Evolutionary conservation across 345 rosid genomes (phyloP), one percentile per base, ranked within the genome.

Genomic region (Cochlearia excelsa): DNA sequence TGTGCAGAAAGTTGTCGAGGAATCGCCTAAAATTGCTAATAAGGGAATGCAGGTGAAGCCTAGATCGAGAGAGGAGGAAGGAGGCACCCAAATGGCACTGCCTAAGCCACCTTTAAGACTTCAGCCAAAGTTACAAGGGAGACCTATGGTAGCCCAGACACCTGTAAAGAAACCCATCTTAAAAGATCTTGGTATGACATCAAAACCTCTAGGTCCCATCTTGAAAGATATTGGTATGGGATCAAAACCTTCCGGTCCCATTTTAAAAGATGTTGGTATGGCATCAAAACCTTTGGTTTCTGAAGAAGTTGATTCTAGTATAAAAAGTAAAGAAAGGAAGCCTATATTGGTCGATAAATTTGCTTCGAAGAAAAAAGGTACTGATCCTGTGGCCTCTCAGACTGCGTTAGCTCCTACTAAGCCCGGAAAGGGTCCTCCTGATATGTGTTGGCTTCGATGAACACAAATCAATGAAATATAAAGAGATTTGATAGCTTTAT

Each of bases 281-380:
- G 74, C 78, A 74, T 42, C 72, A 53, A 86, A 80, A 53, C 60
- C 78, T 1, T 27, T 78, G 5, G 69, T 51, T 63, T 41, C 54
- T 27, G 78, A 71, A 51, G 82, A 68, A 67, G 66, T 73, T 66
- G 80, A 80, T 61, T 70, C 72, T 3, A 63, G 77, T 56, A 49
- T n/a, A 9, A 82, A 71, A 81, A 48, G 50, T 76, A 88, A 78
- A 74, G 91, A 83, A 65, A 71, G 83, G 67, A 85, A 84, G 74
- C 93, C 99, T 33, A 89, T 93, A 67, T 79, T 93, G 84, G 72
- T 93, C 30, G 97, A 93, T 68, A 93, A 93, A 65, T 93, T 89
- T 81, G 94, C 99, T 10, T 57, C 82, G 50, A 93, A 83, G 81
- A 83, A 85, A 68, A 68, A 85, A 6, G 76, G 4, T 64, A 83